Base-by-base conservation (phyloP, 768 basidiomycete species). In the Lyophyllum decastes region DNA sequence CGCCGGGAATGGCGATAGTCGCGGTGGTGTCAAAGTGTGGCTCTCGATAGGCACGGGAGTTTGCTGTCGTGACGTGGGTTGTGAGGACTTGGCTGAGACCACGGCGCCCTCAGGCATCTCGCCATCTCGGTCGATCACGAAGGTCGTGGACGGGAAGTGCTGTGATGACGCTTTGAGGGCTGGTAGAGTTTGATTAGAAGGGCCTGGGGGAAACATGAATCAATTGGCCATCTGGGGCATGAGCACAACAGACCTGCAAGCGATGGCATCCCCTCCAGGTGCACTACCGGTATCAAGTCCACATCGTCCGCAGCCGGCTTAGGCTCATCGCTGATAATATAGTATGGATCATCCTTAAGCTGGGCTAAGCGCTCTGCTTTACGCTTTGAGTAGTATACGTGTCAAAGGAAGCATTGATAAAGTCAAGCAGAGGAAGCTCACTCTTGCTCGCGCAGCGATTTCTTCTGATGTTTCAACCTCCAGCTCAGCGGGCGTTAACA, bases 241-340 rank as follows among this genome's bases (percentile, higher is more conserved):
- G 19, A 40, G 43, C 44, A n/a, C 43, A 30, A 59, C 66, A 7
- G 35, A 74, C 73, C 66, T 49, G 68, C 54, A n/a, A 82, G 70
- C 41, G 86, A 73, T 2, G 83, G 87, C 71, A 91, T 80, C 57
- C 82, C 86, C 41, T 96, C 92, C 46, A 98, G 73, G 59, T 78
- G 83, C 27, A 98, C 92, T 22, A 99, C 85, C 0, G 96, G 95
- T 72, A 98, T 98, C 9, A 88, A 84, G 64, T 97, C 94, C n/a
- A 97, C 62, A 66, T 97, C 93, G 12, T 84, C 81, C 8, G 72
- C 59, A 24, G 57, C 51, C 25, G 68, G 60, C 54, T 72, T 76
- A 1, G 82, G 76, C 53, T 70, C 73, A 41, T 85, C 83, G 61
- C 92, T 89, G 38, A 87, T 79, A 61, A 97, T 87, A 71, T 97